A percentile compares a stretch with the other conserved stretches of the same genome.
Evolutionary conservation across 331 rosid species (phyloP).

Genomic region (Cydonia oblonga): DNA sequence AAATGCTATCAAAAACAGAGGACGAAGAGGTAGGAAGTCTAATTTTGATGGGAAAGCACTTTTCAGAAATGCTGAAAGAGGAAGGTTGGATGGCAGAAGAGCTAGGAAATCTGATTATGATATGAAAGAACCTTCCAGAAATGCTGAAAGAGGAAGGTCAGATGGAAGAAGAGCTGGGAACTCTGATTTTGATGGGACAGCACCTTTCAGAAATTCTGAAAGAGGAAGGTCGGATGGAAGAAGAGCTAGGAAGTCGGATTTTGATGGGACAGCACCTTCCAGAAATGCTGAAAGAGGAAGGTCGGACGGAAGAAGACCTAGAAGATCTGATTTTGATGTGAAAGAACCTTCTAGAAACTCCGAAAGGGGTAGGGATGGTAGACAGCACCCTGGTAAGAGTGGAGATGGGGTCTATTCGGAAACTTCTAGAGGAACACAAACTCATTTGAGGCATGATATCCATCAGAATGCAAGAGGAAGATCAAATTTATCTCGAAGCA

Average conservation of each 20-base stretch:
- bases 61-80: constrained; percentile 12
- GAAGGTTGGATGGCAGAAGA: constrained; percentile 11
- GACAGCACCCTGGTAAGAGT: constrained; percentile 2
- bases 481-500: background rate
- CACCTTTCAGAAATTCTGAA: too few relatives aligned
- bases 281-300: too few relatives aligned
- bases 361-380: background rate
- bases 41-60: background rate
- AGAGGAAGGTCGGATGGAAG: too few relatives aligned
- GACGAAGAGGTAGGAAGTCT: constrained; percentile 15
- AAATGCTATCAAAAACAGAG: constrained; percentile 8
- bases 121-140: constrained; percentile 13
- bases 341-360: too few relatives aligned
- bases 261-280: too few relatives aligned
- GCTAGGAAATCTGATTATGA: constrained; percentile 11
- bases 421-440: constrained; percentile 14
- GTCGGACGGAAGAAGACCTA: too few relatives aligned
- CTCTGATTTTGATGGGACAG: too few relatives aligned
- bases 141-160: constrained; percentile 21
- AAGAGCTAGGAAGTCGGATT: too few relatives aligned
- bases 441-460: background rate
- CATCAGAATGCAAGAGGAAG: background rate
- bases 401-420: constrained; percentile 6
- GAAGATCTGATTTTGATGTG: too few relatives aligned
- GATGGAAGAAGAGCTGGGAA: background rate